Evolutionary conservation across 495 filamentous ascomycete species (phyloP), one percentile per base, ranked within the genome.

Genomic region (Neurospora hispaniola): DNA sequence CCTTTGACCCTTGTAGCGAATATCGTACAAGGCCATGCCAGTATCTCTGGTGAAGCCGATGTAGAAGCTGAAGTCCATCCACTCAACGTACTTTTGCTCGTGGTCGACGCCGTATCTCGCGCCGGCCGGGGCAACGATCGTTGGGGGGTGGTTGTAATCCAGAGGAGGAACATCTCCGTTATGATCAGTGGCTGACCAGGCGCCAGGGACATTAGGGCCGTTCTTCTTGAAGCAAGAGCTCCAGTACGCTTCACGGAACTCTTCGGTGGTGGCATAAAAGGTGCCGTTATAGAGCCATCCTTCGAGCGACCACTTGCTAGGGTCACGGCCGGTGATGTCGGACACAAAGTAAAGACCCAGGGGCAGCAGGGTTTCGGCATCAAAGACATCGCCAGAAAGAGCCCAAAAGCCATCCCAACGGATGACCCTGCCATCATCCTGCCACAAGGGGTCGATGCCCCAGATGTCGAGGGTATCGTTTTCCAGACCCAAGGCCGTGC

Each of bases 1-100:
- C 14, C 85, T 78, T 69, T 87, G 80, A 20, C 85, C 86, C 73
- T 88, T 83, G 78, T 85, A 88, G 23, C 79, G 78, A 42, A 89
- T 83, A 74, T 88, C 80, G 73, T 82, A 84, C n/a, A 88, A 74
- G 18, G 75, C 71, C 62, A 88, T 73, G 27, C 85, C 86, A 4
- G 81, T 78, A 71, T 85, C 86, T 31, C 80, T 75, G 40, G 75
- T 79, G 69, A 84, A 85, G 14, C 80, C 80, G 39, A 86, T 78
- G 72, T 84, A 88, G 77, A 89, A 89, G 70, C 77, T 79, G 54
- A 84, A 88, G 70, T 83, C 86, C 82, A 87, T 85, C 86, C 84
- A 88, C 73, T 83, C 75, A 69, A 88, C 82, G 72, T 85, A 88
- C 46, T 86, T 80, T 71, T 85, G 73, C 68, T 86, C 71, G 70